These are phyloP conservation scores for Cladophialophora yegresii DNA, from an alignment of 2,329 filamentous ascomycete genomes.

Conservation along the genomic window DNA sequence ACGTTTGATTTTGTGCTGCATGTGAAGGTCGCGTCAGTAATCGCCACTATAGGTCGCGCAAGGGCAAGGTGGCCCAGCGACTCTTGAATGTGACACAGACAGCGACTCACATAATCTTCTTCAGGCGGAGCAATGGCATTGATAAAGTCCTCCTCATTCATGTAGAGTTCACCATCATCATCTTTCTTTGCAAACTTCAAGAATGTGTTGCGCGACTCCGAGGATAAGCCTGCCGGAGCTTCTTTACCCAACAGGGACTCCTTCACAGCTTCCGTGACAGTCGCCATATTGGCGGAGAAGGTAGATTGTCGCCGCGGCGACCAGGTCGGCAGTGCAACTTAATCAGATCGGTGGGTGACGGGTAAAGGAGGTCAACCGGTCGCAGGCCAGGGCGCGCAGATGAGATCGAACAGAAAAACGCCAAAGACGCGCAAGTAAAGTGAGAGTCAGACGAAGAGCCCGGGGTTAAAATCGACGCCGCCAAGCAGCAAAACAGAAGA, in stretches of 20 bases:
- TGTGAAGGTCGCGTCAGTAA: conserved; percentile 2
- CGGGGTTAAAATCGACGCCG: background rate
- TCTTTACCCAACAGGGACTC: conserved; percentile 71
- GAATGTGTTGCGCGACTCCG: conserved; percentile 75
- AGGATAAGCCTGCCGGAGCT: conserved; percentile 64
- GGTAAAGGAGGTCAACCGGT: background rate
- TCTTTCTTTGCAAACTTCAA: conserved; percentile 74
- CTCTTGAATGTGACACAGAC: conserved; percentile 4
- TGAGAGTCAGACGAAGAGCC: background rate
- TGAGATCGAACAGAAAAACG: conserved; percentile 4
- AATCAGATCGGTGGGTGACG: background rate
- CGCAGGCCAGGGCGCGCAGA: background rate
- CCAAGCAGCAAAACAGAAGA: background rate
- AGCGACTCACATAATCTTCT: conserved; percentile 80
- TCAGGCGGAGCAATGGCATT: conserved; percentile 80
- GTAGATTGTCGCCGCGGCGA: background rate
- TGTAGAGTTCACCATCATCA: conserved; percentile 72
- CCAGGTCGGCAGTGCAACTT: background rate
- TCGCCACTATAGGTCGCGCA: background rate
- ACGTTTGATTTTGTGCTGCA: conserved; percentile 93
- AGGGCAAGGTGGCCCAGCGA: background rate
- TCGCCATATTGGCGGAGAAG: conserved; percentile 42
- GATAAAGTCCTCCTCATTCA: conserved; percentile 85
- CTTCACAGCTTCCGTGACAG: conserved; percentile 71
- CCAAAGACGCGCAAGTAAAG: background rate